These are phyloP conservation scores for Alliaria petiolata DNA, from an alignment of 345 rosid species.

Conservation along the genomic window DNA sequence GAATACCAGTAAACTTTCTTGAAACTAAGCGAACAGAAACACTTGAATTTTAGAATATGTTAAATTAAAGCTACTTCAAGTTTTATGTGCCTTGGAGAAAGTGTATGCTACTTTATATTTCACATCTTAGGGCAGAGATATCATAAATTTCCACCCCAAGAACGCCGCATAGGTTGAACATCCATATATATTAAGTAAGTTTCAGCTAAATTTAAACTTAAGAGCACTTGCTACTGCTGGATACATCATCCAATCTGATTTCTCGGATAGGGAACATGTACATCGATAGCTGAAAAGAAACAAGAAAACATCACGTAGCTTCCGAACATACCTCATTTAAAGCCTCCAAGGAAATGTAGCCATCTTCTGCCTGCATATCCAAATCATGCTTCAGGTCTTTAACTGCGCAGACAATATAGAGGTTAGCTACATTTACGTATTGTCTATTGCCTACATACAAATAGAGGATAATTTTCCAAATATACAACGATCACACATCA, in stretches of 20 bases:
- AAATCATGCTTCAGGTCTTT: slow-evolving; percentile 80
- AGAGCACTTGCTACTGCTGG: slow-evolving; percentile 8
- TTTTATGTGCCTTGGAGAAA: not conserved
- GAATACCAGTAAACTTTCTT: not conserved
- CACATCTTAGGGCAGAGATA: not conserved
- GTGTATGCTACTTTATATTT: not conserved
- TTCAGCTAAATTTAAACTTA: not conserved
- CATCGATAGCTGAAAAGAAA: not conserved
- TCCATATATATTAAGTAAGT: not conserved
- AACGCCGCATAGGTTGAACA: not conserved
- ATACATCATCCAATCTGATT: not conserved
- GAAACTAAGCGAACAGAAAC: not conserved
- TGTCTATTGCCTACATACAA: not conserved
- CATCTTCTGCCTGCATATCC: slow-evolving; percentile 75
- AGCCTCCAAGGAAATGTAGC: slow-evolving; percentile 80
- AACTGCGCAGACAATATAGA: slow-evolving; percentile 39
- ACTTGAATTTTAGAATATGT: not conserved
- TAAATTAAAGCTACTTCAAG: not conserved
- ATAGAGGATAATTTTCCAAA: not conserved
- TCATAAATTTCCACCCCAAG: not conserved
- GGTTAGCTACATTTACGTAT: slow-evolving; percentile 16
- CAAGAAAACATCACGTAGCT: not conserved
- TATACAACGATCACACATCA: no score
- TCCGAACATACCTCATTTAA: slow-evolving; percentile 64
- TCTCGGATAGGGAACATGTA: not conserved